Evolutionary conservation across 495 filamentous ascomycete species (phyloP).

Genomic region (Podospora pseudocomata): DNA sequence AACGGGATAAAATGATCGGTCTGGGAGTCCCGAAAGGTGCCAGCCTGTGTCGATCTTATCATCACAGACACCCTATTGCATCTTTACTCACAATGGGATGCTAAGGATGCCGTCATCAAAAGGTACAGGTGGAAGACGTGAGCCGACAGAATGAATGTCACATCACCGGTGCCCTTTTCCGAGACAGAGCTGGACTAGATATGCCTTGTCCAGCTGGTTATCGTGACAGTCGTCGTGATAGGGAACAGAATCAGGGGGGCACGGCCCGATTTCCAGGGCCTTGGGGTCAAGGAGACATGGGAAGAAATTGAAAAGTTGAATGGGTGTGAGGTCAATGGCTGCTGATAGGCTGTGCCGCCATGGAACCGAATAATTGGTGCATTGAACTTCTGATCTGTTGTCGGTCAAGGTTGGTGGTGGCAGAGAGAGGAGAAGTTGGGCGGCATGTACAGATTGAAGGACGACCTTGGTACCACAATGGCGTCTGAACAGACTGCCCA

Average conservation of each 20-base stretch:
- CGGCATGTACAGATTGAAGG: not conserved
- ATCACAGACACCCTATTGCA: not conserved
- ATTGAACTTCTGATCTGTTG: not conserved
- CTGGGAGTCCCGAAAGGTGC: not conserved
- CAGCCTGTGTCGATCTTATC: not conserved
- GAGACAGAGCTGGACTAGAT: not conserved
- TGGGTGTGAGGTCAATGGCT: not conserved
- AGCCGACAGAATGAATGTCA: not conserved
- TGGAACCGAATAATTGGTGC: not conserved
- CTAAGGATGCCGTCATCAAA: not conserved
- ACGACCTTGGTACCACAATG: not conserved
- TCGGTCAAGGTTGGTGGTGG: not conserved
- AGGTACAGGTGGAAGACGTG: not conserved
- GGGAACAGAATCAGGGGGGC: not conserved
- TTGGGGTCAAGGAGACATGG: not conserved
- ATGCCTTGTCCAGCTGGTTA: not conserved
- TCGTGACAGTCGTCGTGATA: not conserved
- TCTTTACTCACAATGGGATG: not conserved
- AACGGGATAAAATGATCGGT: not conserved
- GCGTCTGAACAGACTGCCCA: not conserved
- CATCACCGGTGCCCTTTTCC: not conserved
- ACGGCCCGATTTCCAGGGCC: not conserved
- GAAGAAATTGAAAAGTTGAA: not conserved
- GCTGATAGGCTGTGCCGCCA: not conserved
- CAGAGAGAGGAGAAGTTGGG: not conserved